A percentile compares a stretch with the other conserved stretches of the same genome.
phyloP scores from a whole-genome alignment of 2,329 filamentous ascomycete genomes.

The Nannizziopsis barbatae region DNA sequence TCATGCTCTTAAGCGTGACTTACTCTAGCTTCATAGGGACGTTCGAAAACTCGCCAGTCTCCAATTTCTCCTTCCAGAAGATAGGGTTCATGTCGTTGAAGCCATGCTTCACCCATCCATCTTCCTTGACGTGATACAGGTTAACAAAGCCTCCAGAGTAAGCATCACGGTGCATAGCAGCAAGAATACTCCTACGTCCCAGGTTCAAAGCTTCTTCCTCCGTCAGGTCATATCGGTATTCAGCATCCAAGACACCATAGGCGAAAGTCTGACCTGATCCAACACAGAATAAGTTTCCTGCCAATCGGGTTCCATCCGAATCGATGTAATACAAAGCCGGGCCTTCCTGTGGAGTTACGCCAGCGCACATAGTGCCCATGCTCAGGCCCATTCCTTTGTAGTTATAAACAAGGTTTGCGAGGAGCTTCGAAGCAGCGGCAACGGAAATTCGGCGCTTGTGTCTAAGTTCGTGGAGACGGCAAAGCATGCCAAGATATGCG shows the following conservation, averaged over 20 bases:
- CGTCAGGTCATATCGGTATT: conserved; percentile 81
- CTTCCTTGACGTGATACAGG: conserved; percentile 97
- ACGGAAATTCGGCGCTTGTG: conserved; percentile 99
- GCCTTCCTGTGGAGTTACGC: conserved; percentile 81
- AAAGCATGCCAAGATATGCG: conserved; percentile 97
- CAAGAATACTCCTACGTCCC: conserved; percentile 82
- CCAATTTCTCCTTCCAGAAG: conserved; percentile 98
- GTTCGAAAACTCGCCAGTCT: conserved; percentile 97
- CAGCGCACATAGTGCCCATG: conserved; percentile 99
- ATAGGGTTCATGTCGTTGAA: conserved; percentile 98
- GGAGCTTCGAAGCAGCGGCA: conserved; percentile 93
- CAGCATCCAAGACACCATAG: conserved; percentile 91
- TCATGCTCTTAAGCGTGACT: background rate
- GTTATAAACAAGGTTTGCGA: conserved; percentile 93
- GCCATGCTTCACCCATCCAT: conserved; percentile 96
- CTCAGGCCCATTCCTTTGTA: conserved; percentile 99
- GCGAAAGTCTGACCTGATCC: conserved; percentile 97
- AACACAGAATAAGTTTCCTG: conserved; percentile 95
- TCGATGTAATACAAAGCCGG: conserved; percentile 99
- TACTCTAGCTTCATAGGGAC: conserved; percentile 59
- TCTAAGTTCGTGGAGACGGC: conserved; percentile 94
- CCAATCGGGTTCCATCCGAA: conserved; percentile 82
- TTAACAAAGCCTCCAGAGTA: conserved; percentile 99
- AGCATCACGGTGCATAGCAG: conserved; percentile 93
- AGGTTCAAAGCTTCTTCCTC: conserved; percentile 84